A percentile compares a stretch with the other conserved stretches of the same genome.
Conservation (phyloP, 192 early-diverging fungal species). For the Coemansia sp. region DNA sequence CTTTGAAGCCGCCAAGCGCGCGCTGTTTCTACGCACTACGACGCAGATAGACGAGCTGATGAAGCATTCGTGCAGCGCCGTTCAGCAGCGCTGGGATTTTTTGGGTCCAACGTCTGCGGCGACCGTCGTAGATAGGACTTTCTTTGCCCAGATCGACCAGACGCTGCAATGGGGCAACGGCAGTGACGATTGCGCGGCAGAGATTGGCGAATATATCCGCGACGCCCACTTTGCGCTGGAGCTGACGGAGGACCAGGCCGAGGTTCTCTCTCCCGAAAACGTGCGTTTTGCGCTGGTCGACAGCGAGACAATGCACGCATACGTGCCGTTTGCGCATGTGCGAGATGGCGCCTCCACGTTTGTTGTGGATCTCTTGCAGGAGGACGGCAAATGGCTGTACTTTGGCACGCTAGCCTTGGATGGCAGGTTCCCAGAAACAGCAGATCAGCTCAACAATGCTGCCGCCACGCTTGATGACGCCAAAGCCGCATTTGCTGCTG, state of each 20-base stretch:
- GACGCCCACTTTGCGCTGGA: conserved; percentile 37
- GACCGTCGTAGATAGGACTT: neutral
- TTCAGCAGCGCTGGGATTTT: conserved; percentile 53
- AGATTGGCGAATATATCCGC: conserved; percentile 34
- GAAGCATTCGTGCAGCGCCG: conserved; percentile 12
- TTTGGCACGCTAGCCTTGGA: conserved; percentile 10
- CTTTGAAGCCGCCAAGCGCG: conserved; percentile 16
- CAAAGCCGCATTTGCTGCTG: neutral
- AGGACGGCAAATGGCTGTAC: conserved; percentile 29
- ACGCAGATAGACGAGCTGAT: conserved; percentile 50
- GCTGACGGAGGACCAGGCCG: conserved; percentile 45
- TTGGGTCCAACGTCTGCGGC: conserved; percentile 24
- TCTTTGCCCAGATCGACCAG: conserved; percentile 22
- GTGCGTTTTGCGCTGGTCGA: conserved; percentile 18
- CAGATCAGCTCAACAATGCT: too few relatives aligned
- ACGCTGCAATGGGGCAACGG: conserved; percentile 19
- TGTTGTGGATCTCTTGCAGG: conserved; percentile 31
- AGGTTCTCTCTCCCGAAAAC: conserved; percentile 15
- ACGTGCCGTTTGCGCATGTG: conserved; percentile 29
- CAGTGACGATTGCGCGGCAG: neutral
- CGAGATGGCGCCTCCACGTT: neutral
- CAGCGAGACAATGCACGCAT: conserved; percentile 12
- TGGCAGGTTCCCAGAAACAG: neutral
- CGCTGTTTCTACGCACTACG: conserved; percentile 27
- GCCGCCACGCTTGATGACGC: conserved; percentile 4